phyloP scores from a whole-genome alignment of 225 moss, liverwort and hornwort genomes.

The Polytrichum formosum region DNA sequence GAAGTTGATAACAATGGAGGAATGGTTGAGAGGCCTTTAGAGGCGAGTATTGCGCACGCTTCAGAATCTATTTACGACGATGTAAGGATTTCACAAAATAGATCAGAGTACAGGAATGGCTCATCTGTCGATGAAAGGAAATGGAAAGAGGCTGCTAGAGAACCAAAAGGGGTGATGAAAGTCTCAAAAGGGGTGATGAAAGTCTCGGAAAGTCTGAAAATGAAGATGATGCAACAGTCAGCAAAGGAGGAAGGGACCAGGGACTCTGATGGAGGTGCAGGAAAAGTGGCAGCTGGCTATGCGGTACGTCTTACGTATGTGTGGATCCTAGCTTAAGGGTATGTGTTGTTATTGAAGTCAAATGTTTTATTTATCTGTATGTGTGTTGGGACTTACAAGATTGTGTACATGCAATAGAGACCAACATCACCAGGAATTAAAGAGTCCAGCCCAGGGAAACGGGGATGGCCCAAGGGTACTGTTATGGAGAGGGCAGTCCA shows the following conservation, averaged over 20 bases:
- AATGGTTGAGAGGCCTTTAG: slow-evolving; percentile 39
- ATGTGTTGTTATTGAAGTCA: not conserved
- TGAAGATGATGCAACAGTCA: slow-evolving; percentile 74
- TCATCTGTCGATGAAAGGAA: slow-evolving; percentile 65
- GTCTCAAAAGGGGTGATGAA: slow-evolving; percentile 50
- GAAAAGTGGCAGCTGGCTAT: slow-evolving; percentile 31
- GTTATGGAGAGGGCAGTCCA: slow-evolving; percentile 97
- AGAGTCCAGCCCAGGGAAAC: slow-evolving; percentile 87
- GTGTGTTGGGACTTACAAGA: not conserved
- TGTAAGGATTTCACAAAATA: slow-evolving; percentile 35
- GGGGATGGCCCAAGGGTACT: slow-evolving; percentile 98
- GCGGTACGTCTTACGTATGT: slow-evolving; percentile 29
- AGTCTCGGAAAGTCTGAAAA: slow-evolving; percentile 53
- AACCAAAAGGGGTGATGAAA: slow-evolving; percentile 58
- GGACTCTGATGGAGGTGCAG: slow-evolving; percentile 69
- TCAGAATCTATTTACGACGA: slow-evolving; percentile 43
- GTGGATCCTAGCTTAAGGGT: not conserved
- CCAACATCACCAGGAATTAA: slow-evolving; percentile 77
- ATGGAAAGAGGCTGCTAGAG: slow-evolving; percentile 46
- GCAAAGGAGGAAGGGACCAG: slow-evolving; percentile 52
- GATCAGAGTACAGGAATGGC: slow-evolving; percentile 49
- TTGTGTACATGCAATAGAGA: slow-evolving; percentile 31
- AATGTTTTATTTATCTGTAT: not conserved
- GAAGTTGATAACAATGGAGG: slow-evolving; percentile 52
- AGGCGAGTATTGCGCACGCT: slow-evolving; percentile 34